phyloP scores from a whole-genome alignment of 495 filamentous ascomycete species.

The Penicillium coprophilum region DNA sequence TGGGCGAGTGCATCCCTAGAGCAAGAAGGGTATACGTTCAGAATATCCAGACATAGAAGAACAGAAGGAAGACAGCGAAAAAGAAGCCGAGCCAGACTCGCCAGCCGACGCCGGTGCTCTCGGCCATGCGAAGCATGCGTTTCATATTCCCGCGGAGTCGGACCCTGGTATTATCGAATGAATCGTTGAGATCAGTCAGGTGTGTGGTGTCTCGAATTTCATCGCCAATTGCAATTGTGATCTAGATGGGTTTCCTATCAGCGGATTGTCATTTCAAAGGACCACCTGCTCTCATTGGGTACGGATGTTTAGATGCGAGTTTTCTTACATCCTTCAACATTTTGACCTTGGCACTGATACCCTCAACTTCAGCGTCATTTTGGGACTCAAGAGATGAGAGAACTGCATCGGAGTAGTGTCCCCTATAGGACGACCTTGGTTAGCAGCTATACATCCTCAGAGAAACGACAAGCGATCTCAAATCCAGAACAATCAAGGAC shows the following conservation, averaged over 20 bases:
- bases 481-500: not conserved
- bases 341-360: conserved; percentile 86
- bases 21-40: conserved; percentile 19
- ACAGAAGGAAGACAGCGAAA: conserved; percentile 70
- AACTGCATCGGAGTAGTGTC: conserved; percentile 91
- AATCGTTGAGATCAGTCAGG: conserved; percentile 77
- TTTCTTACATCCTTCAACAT: conserved; percentile 83
- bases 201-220: conserved; percentile 87
- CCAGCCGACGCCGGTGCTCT: conserved; percentile 91
- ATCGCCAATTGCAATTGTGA: conserved; percentile 89
- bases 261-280: not conserved
- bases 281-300: not conserved
- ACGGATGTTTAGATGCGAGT: not conserved
- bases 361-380: conserved; percentile 88
- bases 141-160: conserved; percentile 91
- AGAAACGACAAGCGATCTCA: not conserved
- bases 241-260: conserved; percentile 45
- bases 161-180: conserved; percentile 80
- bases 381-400: conserved; percentile 92
- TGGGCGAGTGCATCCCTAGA: not conserved
- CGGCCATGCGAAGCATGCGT: conserved; percentile 93
- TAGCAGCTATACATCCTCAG: not conserved
- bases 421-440: conserved; percentile 49
- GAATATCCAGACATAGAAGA: conserved; percentile 88
- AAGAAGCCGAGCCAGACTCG: conserved; percentile 91